Base-by-base conservation (phyloP, 148 eudicot genomes). In the Fagopyrum esculentum region DNA sequence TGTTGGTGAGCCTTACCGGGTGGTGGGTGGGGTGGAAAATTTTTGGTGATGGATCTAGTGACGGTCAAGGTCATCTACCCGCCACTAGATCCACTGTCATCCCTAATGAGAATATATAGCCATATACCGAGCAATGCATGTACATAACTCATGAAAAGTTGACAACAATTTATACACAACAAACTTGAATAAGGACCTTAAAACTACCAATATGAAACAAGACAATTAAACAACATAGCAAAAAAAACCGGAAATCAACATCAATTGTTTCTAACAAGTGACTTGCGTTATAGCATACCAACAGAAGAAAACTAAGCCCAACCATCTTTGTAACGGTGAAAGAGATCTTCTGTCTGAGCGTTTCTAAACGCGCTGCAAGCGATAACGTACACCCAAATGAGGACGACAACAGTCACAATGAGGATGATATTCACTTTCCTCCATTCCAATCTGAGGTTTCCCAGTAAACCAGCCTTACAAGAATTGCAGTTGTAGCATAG, bases 341-440 rank as follows among this genome's bases (percentile, higher is more conserved):
- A 94, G 45, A 90, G 89, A 51, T 90, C 97, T 81, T 90, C 96
- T 0, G 93, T 90, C 76, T 90, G 99, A 1, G 93, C 99, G 52
- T 95, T 92, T 76, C 86, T 81, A 74, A 87, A 89, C 0, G 99
- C 99, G 26, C 93, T 89, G 78, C 97, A 95, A n/a, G 93, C 99
- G 17, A 92, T 77, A 12, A 95, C 80, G 75, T 95, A 95, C 3
- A 92, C 92, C 74, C 87, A 89, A 55, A 95, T 95, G 51, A 95
- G 89, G 44, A 92, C 94, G 13, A 95, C 86, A 10, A 90, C 90
- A 0, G 97, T 81, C 9, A 92, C 70, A 5, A 95, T 92, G 50
- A 95, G 84, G 73, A 95, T 86, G 17, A 89, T 72, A 51, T 95
- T 95, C 4, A 84, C 89, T 76, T 78, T 95, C 82, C 97, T 87